Evolutionary conservation across 2,329 filamentous ascomycete genomes (phyloP), one percentile per base, ranked within the genome.

Genomic region (Neofusicoccum parvum): DNA sequence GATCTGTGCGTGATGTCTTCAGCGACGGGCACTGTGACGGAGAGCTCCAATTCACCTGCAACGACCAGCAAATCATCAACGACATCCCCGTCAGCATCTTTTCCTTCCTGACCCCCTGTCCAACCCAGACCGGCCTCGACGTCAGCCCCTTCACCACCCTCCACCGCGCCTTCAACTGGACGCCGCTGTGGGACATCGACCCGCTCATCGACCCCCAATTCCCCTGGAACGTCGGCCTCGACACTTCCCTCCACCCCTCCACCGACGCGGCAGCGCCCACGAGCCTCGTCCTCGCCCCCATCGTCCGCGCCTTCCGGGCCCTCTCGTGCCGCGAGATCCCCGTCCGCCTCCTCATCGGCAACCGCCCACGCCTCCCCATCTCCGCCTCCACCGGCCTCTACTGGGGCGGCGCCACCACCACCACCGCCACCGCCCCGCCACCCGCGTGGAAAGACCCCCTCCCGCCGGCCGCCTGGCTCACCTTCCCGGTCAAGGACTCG

Each of bases 171-270:
- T 51, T 62, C 46, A 50, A 20, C 63, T 65, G 43, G 41, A 27
- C 36, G 0, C 63, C 63, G 20, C 43, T 65, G 3, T 65, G 63
- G 63, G 63, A 65, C 43, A 3, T 56, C 9, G 62, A 64, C 32
- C 41, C 53, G 0, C 51, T 65, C 23, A 12, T 65, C 32, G 43
- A 14, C 12, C 4, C 9, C 10, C 17, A 39, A 32, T 65, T 65
- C 17, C 63, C 53, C 2, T 34, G 5, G 14, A 65, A 41, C 43
- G 41, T 17, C 14, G 63, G 51, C 10, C 23, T 58, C 20, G 51
- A 32, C 14, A 0, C 20, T 11, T 1, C 36, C 20, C 17, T n/a
- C n/a, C 3, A 10, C 36, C n/a, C 27, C 5, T 7, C 27, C 27
- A 32, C 27, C 27, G 27, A 32, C 27, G 27, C 27, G 4, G 27